Evolutionary conservation across 495 filamentous ascomycete species (phyloP), one percentile per base, ranked within the genome.

Genomic region (Aspergillus coremiiformis): DNA sequence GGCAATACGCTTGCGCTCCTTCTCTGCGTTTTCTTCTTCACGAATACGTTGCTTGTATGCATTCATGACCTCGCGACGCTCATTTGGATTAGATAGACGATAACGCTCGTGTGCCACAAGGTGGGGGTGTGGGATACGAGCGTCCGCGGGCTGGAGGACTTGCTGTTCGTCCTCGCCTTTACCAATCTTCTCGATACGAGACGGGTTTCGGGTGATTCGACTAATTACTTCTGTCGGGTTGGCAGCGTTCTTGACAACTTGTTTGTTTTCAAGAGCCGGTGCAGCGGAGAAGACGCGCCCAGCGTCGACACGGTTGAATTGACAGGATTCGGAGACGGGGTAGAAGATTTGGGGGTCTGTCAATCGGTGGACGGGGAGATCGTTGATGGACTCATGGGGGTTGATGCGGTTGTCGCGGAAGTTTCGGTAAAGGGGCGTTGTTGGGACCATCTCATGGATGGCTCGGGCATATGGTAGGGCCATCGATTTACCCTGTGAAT

Each of bases 271-370:
- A 7, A 69, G 52, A 5, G 66, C 63, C 4, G 73, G 73, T 14
- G 73, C 73, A n/a, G 56, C 71, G 33, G 75, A 70, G 69, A 98
- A 97, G 33, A 87, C 89, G 56, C 85, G 84, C 32, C 86, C 94
- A 7, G 93, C 94, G 65, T 97, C 92, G 23, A 70, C 78, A 65
- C 94, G 88, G 5, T 87, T 96, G 67, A 96, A 97, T 30, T 84
- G 73, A 19, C 89, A 84, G 15, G 91, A 95, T 68, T 98, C 93
- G 9, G 93, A 86, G 42, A 84, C 82, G 4, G 94, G 93, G 65
- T 88, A 79, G 71, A 96, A 98, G 35, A 95, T 79, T 71, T 97
- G 93, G 50, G 84, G 78, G 43, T 78, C 77, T 0, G 93, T 96
- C 43, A 80, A 66, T 23, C 80, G 80, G 69, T 96, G 91, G 24